A percentile compares a stretch with the other conserved stretches of the same genome.
phyloP scores from a whole-genome alignment of 2,329 filamentous ascomycete genomes.

The Sordariomycetes sp. region DNA sequence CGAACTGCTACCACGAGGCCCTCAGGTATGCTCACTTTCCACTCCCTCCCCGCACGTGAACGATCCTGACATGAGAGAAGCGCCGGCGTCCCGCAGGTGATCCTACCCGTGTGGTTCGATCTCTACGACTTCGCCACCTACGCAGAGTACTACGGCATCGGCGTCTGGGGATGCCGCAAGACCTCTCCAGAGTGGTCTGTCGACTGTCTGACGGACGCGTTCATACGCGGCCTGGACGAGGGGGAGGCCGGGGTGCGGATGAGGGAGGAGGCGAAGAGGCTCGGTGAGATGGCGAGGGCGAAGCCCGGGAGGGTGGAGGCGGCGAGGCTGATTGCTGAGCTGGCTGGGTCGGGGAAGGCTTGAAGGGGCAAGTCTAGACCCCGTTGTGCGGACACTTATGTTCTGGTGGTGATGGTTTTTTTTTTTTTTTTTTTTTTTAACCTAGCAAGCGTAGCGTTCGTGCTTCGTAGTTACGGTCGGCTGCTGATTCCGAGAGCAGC shows the following conservation, averaged over 20 bases:
- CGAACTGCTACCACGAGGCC: slow-evolving; percentile 28
- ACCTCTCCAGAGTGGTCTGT: slow-evolving; percentile 17
- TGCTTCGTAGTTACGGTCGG: too few species aligned
- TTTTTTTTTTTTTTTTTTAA: too few species aligned
- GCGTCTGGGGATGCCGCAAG: slow-evolving; percentile 21
- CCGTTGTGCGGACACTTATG: background rate
- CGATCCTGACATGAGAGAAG: slow-evolving; percentile 11
- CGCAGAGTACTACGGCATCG: slow-evolving; percentile 26
- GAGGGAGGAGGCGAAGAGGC: slow-evolving; percentile 9
- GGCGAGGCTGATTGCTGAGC: background rate
- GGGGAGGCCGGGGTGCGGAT: slow-evolving; percentile 6
- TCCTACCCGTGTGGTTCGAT: slow-evolving; percentile 32
- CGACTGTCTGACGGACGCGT: slow-evolving; percentile 12
- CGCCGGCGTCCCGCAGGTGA: slow-evolving; percentile 27
- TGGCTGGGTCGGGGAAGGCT: background rate
- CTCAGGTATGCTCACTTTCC: slow-evolving; percentile 19
- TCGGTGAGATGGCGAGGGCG: slow-evolving; percentile 6
- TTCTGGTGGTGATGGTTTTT: too few species aligned
- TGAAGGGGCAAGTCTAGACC: background rate
- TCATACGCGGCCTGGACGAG: slow-evolving; percentile 11
- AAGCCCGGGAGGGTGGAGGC: slow-evolving; percentile 7
- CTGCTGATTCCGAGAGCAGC: too few species aligned
- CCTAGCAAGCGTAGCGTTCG: too few species aligned
- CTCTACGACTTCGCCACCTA: slow-evolving; percentile 28
- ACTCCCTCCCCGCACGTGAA: background rate